Evolutionary conservation across 2,329 filamentous ascomycete genomes (phyloP), one percentile per base, ranked within the genome.

Genomic region (Cercospora sp.): DNA sequence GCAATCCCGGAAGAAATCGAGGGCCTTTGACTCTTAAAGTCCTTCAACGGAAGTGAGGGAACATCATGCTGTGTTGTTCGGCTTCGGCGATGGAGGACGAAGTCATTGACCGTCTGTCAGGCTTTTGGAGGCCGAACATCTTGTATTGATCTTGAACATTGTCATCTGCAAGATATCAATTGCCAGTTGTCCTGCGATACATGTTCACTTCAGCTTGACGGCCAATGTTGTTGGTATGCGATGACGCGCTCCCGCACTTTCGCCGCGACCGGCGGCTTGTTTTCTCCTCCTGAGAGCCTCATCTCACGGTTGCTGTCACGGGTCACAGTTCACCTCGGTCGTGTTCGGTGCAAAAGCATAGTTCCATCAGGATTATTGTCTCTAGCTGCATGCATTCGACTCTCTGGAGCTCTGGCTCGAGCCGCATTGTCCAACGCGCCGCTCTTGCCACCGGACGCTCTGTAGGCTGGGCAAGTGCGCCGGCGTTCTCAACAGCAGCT

Each of bases 321-420:
- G 63, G 55, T 48, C 20, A 12, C 63, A 36, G 60, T 30, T 57
- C 51, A 64, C 67, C 67, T 65, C 65, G 67, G 67, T 57, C 60
- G 62, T 68, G 62, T 39, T 45, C 42, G 58, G 23, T 16, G 26
- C 55, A 26, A 18, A 31, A 64, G 60, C 45, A 20, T 23, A 55
- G 23, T 39, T 55, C 58, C n/a, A 60, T 60, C 48, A 28, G 42
- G 57, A 36, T 30, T 51, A 36, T 30, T 51, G 18, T 65, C 18
- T 51, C 48, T 20, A 30, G 36, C 68, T 65, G 64, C 51, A 71
- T 72, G 70, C 63, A 57, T 36, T 60, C 64, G 59, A 58, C 66
- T 64, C 70, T 68, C 67, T 23, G 33, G 60, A 26, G 64, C 58
- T 31, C 59, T 65, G 67, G 67, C 20, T 61, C 67, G 70, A 61